A percentile compares a stretch with the other conserved stretches of the same genome.
These are phyloP conservation scores for Flagelloscypha sp. DNA, from an alignment of 768 basidiomycete species.

Conservation along the genomic window DNA sequence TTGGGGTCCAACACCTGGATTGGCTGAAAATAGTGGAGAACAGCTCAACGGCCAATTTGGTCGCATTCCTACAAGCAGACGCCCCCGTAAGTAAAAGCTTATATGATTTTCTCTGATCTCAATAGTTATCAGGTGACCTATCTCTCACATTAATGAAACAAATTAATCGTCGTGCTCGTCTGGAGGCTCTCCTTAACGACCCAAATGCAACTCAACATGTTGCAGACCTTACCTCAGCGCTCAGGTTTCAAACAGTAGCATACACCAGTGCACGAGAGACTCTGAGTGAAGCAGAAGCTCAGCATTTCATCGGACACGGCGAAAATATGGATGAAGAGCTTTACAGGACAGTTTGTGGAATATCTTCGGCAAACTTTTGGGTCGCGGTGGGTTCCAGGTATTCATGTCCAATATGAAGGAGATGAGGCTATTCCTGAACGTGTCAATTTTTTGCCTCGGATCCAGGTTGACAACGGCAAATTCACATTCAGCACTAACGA, in stretches of 20 bases:
- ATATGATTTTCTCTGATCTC: not conserved
- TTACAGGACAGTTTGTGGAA: slow-evolving; percentile 4
- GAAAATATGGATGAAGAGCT: slow-evolving; percentile 1
- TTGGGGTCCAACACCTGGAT: slow-evolving; percentile 13
- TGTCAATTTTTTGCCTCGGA: slow-evolving; percentile 4
- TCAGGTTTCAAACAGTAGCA: slow-evolving; percentile 1
- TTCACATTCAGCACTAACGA: slow-evolving; percentile 7
- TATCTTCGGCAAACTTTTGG: slow-evolving; percentile 7
- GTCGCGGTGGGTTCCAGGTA: slow-evolving; percentile 3
- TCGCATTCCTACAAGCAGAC: slow-evolving; percentile 11
- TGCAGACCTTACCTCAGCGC: slow-evolving; percentile 1
- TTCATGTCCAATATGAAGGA: slow-evolving; percentile 4
- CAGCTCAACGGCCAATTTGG: slow-evolving; percentile 10
- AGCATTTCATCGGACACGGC: slow-evolving; percentile 3
- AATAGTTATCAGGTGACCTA: slow-evolving; percentile 9
- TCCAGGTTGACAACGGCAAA: slow-evolving; percentile 5
- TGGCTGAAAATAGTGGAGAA: slow-evolving; percentile 13
- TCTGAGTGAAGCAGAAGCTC: slow-evolving; percentile 2
- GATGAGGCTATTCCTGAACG: slow-evolving; percentile 6
- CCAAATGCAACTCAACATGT: not conserved
- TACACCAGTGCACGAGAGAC: too few relatives aligned
- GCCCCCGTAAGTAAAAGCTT: slow-evolving; percentile 6
- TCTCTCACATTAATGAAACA: slow-evolving; percentile 11
- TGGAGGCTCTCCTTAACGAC: slow-evolving; percentile 7
- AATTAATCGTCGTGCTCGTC: slow-evolving; percentile 4